Evolutionary conservation across 2,329 filamentous ascomycete genomes (phyloP), one percentile per base, ranked within the genome.

Genomic region (Alternaria angustiovoidea): DNA sequence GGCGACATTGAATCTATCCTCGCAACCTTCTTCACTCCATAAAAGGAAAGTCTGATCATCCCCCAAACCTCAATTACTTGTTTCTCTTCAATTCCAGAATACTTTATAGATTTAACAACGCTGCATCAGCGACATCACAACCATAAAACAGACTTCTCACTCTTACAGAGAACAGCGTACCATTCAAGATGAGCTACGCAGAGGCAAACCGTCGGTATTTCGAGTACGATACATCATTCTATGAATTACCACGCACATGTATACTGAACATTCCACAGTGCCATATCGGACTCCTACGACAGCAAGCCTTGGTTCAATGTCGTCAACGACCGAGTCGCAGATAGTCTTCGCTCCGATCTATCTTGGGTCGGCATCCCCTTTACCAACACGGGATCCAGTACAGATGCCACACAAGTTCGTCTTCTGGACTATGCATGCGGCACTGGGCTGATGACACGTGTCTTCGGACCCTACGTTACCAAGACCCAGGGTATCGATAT

Each of bases 401-500:
- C 75, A 14, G 73, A 76, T 1, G 72, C 66, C 11, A 57, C 70
- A 26, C 64, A 75, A 47, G 70, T 87, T 42, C 84, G 84, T 7
- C 51, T 53, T 14, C 38, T 53, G 28, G 51, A 53, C 38, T 53
- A 53, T 18, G 51, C 51, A n/a, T 42, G 51, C 39, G 51, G 51
- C 0, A 53, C 51, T 6, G 51, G 51, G 4, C 57, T 58, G 51
- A 59, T 51, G 11, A 39, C 44, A 48, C 51, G 89, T 86, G 82
- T 86, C 14, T 81, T 91, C 14, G 85, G 84, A 1, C 86, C 88
- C 2, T 88, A 86, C 67, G 84, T 87, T 3, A 88, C 86, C 1
- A 83, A 88, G 65, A 86, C 87, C 48, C 79, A 89, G 16, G 91
- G 90, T 42, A 83, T 94, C 44, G 91, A 94, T 72, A 79, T 93